Percentiles rank a stretch among this genome's conserved stretches.
phyloP scores from a whole-genome alignment of 2,329 filamentous ascomycete genomes.

The Fusarium sp. region DNA sequence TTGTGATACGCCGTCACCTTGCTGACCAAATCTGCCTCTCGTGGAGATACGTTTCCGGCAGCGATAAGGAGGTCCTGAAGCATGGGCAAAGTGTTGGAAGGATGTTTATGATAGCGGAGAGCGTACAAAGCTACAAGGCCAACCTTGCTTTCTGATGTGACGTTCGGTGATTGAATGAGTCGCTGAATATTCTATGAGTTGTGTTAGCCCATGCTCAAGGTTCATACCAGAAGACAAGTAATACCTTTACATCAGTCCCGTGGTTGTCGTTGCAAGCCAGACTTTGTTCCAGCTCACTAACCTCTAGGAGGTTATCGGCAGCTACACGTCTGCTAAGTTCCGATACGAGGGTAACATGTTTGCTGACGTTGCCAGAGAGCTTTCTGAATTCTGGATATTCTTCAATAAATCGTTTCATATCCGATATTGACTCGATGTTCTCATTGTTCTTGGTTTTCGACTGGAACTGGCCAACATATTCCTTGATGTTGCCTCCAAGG shows the following conservation, averaged over 20 bases:
- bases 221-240: background rate
- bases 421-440: conserved; percentile 94
- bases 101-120: conserved; percentile 87
- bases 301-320: conserved; percentile 88
- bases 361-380: conserved; percentile 96
- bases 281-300: conserved; percentile 96
- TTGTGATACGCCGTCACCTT: conserved; percentile 87
- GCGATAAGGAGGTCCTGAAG: conserved; percentile 87
- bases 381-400: conserved; percentile 98
- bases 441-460: conserved; percentile 96
- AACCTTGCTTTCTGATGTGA: conserved; percentile 85
- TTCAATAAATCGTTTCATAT: conserved; percentile 99
- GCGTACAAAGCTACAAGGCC: conserved; percentile 94
- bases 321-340: conserved; percentile 91
- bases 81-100: conserved; percentile 83
- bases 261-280: conserved; percentile 98
- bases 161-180: conserved; percentile 81
- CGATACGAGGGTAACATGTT: conserved; percentile 94
- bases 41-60: conserved; percentile 80
- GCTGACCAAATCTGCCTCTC: conserved; percentile 80
- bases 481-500: conserved; percentile 94
- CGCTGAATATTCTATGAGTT: conserved; percentile 76
- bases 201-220: conserved; percentile 33
- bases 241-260: conserved; percentile 86
- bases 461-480: conserved; percentile 98